Conservation (phyloP, 768 basidiomycete species). For the Russula olivacea region DNA sequence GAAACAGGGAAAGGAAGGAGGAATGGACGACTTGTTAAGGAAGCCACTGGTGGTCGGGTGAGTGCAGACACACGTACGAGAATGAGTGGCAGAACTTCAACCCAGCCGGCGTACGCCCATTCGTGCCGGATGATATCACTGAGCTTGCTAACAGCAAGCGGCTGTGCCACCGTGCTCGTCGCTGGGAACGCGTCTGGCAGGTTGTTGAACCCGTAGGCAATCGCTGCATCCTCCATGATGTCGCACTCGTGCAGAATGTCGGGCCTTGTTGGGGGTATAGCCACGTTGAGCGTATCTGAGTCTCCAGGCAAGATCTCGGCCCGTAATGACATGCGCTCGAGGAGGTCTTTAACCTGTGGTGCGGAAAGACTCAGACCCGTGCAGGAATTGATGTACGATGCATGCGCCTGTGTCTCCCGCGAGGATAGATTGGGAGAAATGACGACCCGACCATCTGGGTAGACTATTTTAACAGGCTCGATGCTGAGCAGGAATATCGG, state of each 20-base stretch:
- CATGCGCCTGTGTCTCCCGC: constrained; percentile 63
- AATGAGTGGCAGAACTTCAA: constrained; percentile 91
- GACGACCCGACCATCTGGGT: constrained; percentile 66
- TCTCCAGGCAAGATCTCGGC: constrained; percentile 48
- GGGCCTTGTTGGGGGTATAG: constrained; percentile 90
- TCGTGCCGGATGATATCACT: constrained; percentile 83
- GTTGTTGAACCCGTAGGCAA: constrained; percentile 98
- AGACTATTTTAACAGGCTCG: constrained; percentile 84
- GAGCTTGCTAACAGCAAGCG: constrained; percentile 81
- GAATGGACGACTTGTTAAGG: background rate
- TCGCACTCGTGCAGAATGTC: constrained; percentile 99
- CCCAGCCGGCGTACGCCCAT: constrained; percentile 94
- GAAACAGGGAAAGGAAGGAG: no score
- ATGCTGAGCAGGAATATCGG: constrained; percentile 48
- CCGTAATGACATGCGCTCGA: constrained; percentile 78
- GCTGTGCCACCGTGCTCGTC: constrained; percentile 93
- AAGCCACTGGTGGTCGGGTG: background rate
- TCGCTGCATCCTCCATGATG: constrained; percentile 95
- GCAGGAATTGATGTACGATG: constrained; percentile 94
- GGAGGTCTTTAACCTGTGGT: constrained; percentile 59
- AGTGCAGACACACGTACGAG: constrained; percentile 49
- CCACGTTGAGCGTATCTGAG: constrained; percentile 63
- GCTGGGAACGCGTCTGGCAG: constrained; percentile 86
- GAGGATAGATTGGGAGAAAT: constrained; percentile 80
- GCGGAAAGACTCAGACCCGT: constrained; percentile 74